phyloP scores from a whole-genome alignment of 768 basidiomycete genomes.

The Suillus subaureus region DNA sequence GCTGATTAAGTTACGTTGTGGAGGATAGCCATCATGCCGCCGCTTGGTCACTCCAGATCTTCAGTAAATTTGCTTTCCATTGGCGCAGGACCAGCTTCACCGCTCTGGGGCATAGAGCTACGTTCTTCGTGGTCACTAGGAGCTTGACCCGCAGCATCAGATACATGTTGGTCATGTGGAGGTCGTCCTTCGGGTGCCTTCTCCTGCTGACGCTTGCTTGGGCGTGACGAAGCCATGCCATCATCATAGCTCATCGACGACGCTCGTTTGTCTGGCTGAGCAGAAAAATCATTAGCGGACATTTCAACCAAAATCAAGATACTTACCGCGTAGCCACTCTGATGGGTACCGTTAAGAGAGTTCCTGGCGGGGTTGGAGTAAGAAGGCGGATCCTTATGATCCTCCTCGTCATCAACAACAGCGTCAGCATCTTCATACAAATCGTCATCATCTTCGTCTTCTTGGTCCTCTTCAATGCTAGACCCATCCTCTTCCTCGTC shows the following conservation, averaged over 20 bases:
- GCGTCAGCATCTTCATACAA: conserved; percentile 42
- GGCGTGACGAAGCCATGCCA: conserved; percentile 34
- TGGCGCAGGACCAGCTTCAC: conserved; percentile 33
- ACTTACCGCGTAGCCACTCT: conserved; percentile 68
- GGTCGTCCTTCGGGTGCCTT: conserved; percentile 67
- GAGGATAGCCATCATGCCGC: neutral
- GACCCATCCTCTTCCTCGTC: conserved; percentile 62
- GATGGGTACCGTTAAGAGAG: conserved; percentile 42
- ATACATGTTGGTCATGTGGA: conserved; percentile 30
- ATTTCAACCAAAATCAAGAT: conserved; percentile 4
- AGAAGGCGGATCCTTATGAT: conserved; percentile 55
- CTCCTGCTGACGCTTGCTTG: conserved; percentile 67
- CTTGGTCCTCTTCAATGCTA: conserved; percentile 45
- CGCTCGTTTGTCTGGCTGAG: conserved; percentile 50
- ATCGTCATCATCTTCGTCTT: conserved; percentile 53
- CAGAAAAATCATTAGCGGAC: conserved; percentile 12
- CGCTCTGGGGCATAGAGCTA: conserved; percentile 9
- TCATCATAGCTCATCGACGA: conserved; percentile 17
- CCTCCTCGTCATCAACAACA: conserved; percentile 43
- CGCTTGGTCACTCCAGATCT: conserved; percentile 8
- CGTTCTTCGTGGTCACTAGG: conserved; percentile 13
- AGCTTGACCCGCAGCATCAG: conserved; percentile 15
- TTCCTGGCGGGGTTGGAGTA: conserved; percentile 54
- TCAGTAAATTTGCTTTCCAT: conserved; percentile 35
- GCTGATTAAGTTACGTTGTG: neutral